phyloP scores from a whole-genome alignment of 495 filamentous ascomycete species.

The Parathielavia appendiculata region DNA sequence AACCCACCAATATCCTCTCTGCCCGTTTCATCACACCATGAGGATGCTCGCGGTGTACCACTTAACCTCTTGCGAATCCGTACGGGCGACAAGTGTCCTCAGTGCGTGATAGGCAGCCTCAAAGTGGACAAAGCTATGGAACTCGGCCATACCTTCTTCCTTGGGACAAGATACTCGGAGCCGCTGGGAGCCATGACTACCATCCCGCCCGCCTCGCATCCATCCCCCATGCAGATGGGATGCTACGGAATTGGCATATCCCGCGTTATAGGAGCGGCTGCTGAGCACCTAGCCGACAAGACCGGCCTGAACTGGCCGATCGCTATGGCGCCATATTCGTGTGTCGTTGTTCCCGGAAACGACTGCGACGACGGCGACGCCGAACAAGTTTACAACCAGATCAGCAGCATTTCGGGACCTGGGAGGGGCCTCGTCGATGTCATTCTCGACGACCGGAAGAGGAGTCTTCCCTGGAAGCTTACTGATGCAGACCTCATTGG shows the following conservation, averaged over 20 bases:
- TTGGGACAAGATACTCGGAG: conserved; percentile 81
- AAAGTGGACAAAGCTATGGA: conserved; percentile 70
- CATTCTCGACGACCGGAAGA: conserved; percentile 67
- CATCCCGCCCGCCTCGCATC: conserved; percentile 24
- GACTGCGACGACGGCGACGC: conserved; percentile 47
- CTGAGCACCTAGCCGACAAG: conserved; percentile 63
- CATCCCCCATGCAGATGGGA: conserved; percentile 76
- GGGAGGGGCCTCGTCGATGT: conserved; percentile 44
- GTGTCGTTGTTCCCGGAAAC: conserved; percentile 58
- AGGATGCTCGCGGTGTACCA: conserved; percentile 19
- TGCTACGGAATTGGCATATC: conserved; percentile 95
- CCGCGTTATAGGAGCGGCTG: conserved; percentile 81
- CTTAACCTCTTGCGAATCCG: conserved; percentile 59
- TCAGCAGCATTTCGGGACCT: background rate
- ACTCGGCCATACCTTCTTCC: conserved; percentile 90
- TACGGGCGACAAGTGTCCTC: conserved; percentile 65
- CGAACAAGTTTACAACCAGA: conserved; percentile 52
- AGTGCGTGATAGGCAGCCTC: conserved; percentile 60
- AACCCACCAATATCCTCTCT: conserved; percentile 2
- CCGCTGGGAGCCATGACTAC: conserved; percentile 61
- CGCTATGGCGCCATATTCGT: conserved; percentile 80
- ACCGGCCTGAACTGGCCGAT: conserved; percentile 86
- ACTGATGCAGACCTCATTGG: conserved; percentile 84
- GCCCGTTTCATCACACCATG: conserved; percentile 11
- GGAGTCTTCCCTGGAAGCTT: conserved; percentile 73